These are phyloP conservation scores for Schizosaccharomyces osmophilus DNA, from an alignment of 805 yeast species.

Conservation along the genomic window DNA sequence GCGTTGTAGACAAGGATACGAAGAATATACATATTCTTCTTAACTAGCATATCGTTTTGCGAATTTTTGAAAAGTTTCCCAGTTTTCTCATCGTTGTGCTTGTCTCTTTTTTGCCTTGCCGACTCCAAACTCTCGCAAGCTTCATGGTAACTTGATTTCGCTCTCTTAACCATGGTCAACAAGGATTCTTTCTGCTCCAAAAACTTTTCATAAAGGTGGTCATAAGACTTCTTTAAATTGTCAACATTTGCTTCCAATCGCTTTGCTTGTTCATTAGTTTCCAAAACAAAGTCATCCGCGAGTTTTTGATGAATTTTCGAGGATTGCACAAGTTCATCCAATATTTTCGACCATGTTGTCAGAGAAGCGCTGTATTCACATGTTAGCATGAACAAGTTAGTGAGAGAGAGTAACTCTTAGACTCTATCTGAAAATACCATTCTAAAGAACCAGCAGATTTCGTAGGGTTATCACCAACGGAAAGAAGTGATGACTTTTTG, in stretches of 20 bases:
- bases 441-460: constrained; percentile 90
- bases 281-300: constrained; percentile 31
- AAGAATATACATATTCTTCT: constrained; percentile 65
- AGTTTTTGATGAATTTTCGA: constrained; percentile 42
- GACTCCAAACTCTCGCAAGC: constrained; percentile 59
- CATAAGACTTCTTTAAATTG: constrained; percentile 27
- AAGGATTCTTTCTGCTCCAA: constrained; percentile 21
- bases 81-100: constrained; percentile 17
- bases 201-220: constrained; percentile 34
- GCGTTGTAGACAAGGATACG: constrained; percentile 68
- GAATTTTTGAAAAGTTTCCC: constrained; percentile 6
- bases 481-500: constrained; percentile 33
- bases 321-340: constrained; percentile 58
- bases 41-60: constrained; percentile 46
- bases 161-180: constrained; percentile 33
- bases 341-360: constrained; percentile 74
- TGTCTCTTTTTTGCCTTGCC: constrained; percentile 51
- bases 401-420: neutral
- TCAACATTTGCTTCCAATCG: constrained; percentile 30
- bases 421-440: constrained; percentile 4
- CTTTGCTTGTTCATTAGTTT: constrained; percentile 36
- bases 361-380: constrained; percentile 32
- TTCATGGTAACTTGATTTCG: constrained; percentile 57
- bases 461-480: constrained; percentile 79
- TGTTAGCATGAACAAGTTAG: neutral